Base-by-base conservation (phyloP, 176 grass and related monocot genomes). In the Luzula sylvatica region DNA sequence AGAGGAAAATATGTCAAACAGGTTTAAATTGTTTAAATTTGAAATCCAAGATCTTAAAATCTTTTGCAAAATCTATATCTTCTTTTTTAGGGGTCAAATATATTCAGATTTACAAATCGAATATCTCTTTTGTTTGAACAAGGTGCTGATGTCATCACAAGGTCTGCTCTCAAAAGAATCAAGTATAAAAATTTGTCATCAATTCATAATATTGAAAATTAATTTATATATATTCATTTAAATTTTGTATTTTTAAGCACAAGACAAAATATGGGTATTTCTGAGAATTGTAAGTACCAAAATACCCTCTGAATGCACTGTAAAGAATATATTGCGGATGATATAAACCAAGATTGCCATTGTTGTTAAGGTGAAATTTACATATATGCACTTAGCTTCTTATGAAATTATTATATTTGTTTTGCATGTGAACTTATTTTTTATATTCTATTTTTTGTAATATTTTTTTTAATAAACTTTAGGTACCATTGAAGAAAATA, bases 241-340 rank as follows among this genome's bases (percentile, higher is more conserved):
- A n/a, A n/a, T n/a, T n/a, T n/a, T n/a, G n/a, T n/a, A n/a, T n/a
- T 26, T 42, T 48, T 41, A 25, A 7, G 69, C 62, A 26, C 85
- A 96, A 72, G 81, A 96, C 53, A 96, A 82, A 83, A 96, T 89
- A 42, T 83, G 90, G 67, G 84, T 89, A 23, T 89, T 96, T 74
- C 74, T 96, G 46, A 96, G 81, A 59, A 96, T 96, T 77, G 90
- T 96, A 42, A 96, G 84, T 54, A 96, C 84, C 67, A 96, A 96
- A 80, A 82, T 89, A 79, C 90, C 84, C 47, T 96, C 89, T 70
- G 89, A 96, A 72, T 83, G 90, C 70, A 96, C 92, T 0, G 92
- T 14, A 96, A 96, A 65, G 85, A 96, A 54, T 96, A 89, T 58
- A 96, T 96, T 65, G 92, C 84, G n/a, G 81, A 96, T 82, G 92